Evolutionary conservation across 805 yeast species (phyloP).

Genomic region (Schwanniomyces yamadae): DNA sequence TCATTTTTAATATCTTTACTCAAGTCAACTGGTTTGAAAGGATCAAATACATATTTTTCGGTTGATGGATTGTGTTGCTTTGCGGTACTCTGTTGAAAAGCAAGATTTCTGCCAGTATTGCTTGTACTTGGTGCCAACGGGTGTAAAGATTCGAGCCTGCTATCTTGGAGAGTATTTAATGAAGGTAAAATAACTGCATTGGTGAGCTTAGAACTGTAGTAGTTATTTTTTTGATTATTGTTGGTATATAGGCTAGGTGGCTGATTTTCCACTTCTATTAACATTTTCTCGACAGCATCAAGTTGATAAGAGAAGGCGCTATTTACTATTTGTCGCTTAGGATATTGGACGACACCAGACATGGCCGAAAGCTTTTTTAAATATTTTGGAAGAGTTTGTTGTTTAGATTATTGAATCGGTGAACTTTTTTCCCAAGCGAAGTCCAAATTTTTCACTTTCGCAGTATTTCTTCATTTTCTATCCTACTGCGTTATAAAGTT

Average conservation of each 20-base stretch:
- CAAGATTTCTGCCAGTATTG: not conserved
- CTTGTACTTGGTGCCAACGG: not conserved
- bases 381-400: too few species aligned
- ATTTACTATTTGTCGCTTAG: constrained; percentile 23
- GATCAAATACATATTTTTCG: constrained; percentile 20
- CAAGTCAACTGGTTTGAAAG: constrained; percentile 22
- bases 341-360: constrained; percentile 8
- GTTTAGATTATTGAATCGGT: too few species aligned
- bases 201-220: too few species aligned
- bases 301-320: constrained; percentile 36
- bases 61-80: not conserved
- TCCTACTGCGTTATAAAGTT: too few species aligned
- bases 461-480: too few species aligned
- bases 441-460: too few species aligned
- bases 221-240: not conserved
- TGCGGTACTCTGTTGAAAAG: not conserved
- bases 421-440: too few species aligned
- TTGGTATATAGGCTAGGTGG: constrained; percentile 16
- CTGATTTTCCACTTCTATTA: constrained; percentile 34
- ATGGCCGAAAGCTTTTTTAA: too few species aligned
- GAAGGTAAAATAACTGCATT: too few species aligned
- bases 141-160: not conserved
- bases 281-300: constrained; percentile 30
- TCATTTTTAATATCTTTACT: not conserved
- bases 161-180: too few species aligned